A percentile compares a stretch with the other conserved stretches of the same genome.
phyloP scores from a whole-genome alignment of 2,329 filamentous ascomycete genomes.

The Exophiala alcalophila region DNA sequence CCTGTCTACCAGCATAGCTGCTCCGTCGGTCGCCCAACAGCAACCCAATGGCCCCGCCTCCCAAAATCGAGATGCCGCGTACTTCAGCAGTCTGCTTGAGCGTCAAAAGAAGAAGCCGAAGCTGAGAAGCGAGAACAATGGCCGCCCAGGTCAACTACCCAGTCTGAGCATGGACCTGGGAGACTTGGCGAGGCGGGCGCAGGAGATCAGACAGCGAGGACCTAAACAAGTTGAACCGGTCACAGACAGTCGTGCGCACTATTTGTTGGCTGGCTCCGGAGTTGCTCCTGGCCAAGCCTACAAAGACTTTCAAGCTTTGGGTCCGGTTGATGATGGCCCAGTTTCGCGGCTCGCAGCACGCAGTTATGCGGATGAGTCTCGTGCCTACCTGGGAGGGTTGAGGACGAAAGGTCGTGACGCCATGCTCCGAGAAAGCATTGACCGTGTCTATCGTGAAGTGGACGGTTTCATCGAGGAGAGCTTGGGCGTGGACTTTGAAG shows the following conservation, averaged over 20 bases:
- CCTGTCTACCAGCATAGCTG: constrained; percentile 4
- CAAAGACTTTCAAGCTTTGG: constrained; percentile 79
- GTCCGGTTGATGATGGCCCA: constrained; percentile 53
- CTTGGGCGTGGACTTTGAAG: constrained; percentile 92
- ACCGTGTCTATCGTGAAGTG: constrained; percentile 85
- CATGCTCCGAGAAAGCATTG: constrained; percentile 87
- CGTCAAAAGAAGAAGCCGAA: constrained; percentile 65
- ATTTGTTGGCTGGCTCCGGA: constrained; percentile 87
- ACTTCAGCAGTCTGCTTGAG: constrained; percentile 64
- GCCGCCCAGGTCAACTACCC: constrained; percentile 71
- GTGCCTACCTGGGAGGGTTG: constrained; percentile 70
- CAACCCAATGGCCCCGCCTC: constrained; percentile 13
- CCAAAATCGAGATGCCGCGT: constrained; percentile 46
- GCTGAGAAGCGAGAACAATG: constrained; percentile 48
- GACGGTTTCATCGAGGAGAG: constrained; percentile 93
- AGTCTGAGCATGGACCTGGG: constrained; percentile 86
- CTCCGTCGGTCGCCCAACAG: constrained; percentile 6
- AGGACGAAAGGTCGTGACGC: constrained; percentile 87
- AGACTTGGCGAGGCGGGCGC: constrained; percentile 75
- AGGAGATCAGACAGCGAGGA: constrained; percentile 69
- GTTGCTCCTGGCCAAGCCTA: constrained; percentile 85
- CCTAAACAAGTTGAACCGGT: constrained; percentile 44
- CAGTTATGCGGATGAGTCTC: constrained; percentile 27
- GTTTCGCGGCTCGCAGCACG: constrained; percentile 12
- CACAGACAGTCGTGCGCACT: constrained; percentile 63